Evolutionary conservation across 352 stramenopile species (phyloP), one percentile per base, ranked within the genome.

Genomic region (Globisporangium parvum): DNA sequence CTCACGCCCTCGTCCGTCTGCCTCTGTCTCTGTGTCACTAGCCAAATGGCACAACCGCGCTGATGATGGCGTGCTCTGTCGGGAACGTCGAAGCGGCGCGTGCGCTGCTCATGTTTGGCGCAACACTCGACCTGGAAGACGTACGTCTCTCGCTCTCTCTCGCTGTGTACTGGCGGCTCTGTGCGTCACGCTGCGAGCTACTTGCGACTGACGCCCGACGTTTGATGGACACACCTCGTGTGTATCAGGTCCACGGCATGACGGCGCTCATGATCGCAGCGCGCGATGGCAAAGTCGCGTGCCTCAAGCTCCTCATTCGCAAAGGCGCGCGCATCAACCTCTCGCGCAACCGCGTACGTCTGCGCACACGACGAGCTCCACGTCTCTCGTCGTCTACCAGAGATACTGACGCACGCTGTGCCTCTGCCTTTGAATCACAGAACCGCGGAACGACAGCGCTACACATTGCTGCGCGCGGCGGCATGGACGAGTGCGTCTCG

Each of bases 21-120:
- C 17, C 39, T 44, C 15, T 44, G 14, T 20, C 14, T 44, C 5
- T 44, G 26, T 58, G 24, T 54, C 14, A 48, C 9, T 47, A 94
- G 81, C 84, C 84, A 2, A 94, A 83, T 8, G 84, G 84, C 8
- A 89, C 83, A 23, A 85, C 80, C 2, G 73, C 84, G 14, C 62
- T 94, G 9, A 94, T 94, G 84, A 85, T 91, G 62, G 84, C 84
- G 51, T 90, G 81, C 48, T 92, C 84, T 3, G 80, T 88, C 1
- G 84, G 81, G n/a, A 94, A 94, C 59, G 74, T 94, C n/a, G 81
- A 94, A 60, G 84, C 75, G 0, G 79, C 80, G 14, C 74, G 84
- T 0, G 84, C 84, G 3, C 62, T 94, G 60, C 59, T 94, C 18
- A 92, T 92, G 81, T 94, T 88, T 72, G 82, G 84, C 23, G 81